Evolutionary conservation across 2,329 filamentous ascomycete species (phyloP).

Genomic region (Pseudocercospora cruenta): DNA sequence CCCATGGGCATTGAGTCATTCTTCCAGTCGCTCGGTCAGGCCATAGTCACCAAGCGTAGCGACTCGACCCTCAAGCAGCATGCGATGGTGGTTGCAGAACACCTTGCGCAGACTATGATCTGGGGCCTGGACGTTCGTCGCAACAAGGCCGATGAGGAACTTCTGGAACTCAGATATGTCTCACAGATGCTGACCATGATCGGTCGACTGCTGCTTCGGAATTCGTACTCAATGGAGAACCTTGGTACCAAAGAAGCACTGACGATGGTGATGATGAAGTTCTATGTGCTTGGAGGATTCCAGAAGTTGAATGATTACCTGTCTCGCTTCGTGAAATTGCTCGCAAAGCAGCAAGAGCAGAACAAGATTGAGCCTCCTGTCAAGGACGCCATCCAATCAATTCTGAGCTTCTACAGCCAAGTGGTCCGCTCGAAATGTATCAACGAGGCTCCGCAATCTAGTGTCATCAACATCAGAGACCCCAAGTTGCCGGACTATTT

Average conservation of each 20-base stretch:
- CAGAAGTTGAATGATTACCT: slow-evolving; percentile 65
- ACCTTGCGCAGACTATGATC: slow-evolving; percentile 66
- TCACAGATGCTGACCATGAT: slow-evolving; percentile 29
- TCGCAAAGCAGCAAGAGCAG: slow-evolving; percentile 48
- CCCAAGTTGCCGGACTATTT: slow-evolving; percentile 61
- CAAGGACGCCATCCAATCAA: slow-evolving; percentile 67
- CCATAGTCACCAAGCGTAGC: slow-evolving; percentile 72
- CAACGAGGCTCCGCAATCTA: slow-evolving; percentile 71
- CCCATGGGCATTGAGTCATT: slow-evolving; percentile 81
- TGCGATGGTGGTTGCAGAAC: slow-evolving; percentile 63
- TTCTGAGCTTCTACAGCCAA: slow-evolving; percentile 78
- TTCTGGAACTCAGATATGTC: slow-evolving; percentile 31
- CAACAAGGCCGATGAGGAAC: slow-evolving; percentile 27
- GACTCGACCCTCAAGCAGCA: slow-evolving; percentile 68
- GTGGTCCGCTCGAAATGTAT: slow-evolving; percentile 79
- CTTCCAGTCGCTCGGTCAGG: slow-evolving; percentile 82
- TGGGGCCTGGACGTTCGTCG: slow-evolving; percentile 33
- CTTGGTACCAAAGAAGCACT: slow-evolving; percentile 43
- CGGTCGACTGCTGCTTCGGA: slow-evolving; percentile 32
- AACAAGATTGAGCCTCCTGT: slow-evolving; percentile 21
- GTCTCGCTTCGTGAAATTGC: slow-evolving; percentile 32
- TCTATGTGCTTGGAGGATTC: slow-evolving; percentile 80
- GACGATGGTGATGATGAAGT: slow-evolving; percentile 80
- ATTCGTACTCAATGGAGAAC: slow-evolving; percentile 31
- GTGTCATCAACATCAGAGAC: slow-evolving; percentile 55